Percentiles rank a stretch among this genome's conserved stretches.
Evolutionary conservation across 306 rosid genomes (phyloP).

Genomic region (Sicyos edulis): DNA sequence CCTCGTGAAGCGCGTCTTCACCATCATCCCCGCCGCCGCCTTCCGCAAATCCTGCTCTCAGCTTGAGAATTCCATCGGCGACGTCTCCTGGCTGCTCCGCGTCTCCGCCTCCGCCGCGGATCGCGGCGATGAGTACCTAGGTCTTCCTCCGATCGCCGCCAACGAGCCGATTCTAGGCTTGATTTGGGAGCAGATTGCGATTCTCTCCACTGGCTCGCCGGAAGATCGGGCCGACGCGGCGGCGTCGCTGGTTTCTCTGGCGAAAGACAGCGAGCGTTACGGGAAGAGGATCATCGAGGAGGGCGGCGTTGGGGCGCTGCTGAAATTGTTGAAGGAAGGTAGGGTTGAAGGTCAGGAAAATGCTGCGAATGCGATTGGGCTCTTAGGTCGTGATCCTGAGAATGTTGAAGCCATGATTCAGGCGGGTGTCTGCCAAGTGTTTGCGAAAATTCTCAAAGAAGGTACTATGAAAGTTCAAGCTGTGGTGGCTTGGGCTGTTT

Average conservation of each 20-base stretch:
- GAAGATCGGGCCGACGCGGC: slow-evolving; percentile 81
- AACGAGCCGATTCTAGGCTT: slow-evolving; percentile 74
- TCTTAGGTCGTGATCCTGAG: slow-evolving; percentile 64
- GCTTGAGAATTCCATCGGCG: slow-evolving; percentile 76
- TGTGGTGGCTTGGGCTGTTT: slow-evolving; percentile 68
- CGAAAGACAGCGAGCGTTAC: slow-evolving; percentile 54
- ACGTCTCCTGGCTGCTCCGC: slow-evolving; percentile 82
- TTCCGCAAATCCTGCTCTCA: slow-evolving; percentile 58
- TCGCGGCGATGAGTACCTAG: slow-evolving; percentile 48
- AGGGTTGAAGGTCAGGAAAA: slow-evolving; percentile 64
- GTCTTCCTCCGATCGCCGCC: slow-evolving; percentile 80
- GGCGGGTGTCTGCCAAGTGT: slow-evolving; percentile 59
- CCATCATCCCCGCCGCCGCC: slow-evolving; percentile 60
- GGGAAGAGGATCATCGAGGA: slow-evolving; percentile 75
- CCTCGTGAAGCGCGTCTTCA: slow-evolving; percentile 69
- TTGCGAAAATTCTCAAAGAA: slow-evolving; percentile 65
- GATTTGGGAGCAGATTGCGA: slow-evolving; percentile 87
- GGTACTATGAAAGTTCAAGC: slow-evolving; percentile 78
- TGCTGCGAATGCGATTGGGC: slow-evolving; percentile 63
- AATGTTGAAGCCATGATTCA: slow-evolving; percentile 64
- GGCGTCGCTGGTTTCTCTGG: slow-evolving; percentile 63
- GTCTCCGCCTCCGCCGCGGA: slow-evolving; percentile 71
- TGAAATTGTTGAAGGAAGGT: slow-evolving; percentile 70
- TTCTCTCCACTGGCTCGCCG: slow-evolving; percentile 42
- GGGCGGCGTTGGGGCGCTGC: slow-evolving; percentile 65